phyloP scores from a whole-genome alignment of 306 rosid species.

The Ammopiptanthus mongolicus region DNA sequence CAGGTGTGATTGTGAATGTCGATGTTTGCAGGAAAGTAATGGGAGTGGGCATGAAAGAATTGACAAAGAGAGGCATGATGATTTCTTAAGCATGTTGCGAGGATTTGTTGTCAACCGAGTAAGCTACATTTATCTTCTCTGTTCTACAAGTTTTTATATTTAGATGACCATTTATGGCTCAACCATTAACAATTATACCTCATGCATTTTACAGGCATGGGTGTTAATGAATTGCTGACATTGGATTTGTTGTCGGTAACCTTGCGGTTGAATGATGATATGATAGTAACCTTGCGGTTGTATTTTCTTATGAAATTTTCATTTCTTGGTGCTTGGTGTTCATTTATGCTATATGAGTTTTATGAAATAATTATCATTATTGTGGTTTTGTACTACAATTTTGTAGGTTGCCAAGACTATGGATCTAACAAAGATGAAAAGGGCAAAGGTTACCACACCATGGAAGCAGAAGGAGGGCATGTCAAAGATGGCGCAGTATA shows the following conservation, averaged over 20 bases:
- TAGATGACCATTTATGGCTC: neutral
- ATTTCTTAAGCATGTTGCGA: slow-evolving; percentile 39
- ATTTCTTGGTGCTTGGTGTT: neutral
- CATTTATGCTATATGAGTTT: neutral
- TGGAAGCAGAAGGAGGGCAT: slow-evolving; percentile 69
- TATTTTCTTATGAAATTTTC: too few species aligned
- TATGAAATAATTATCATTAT: neutral
- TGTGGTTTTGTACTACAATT: neutral
- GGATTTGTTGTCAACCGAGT: slow-evolving; percentile 44
- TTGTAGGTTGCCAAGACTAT: slow-evolving; percentile 65
- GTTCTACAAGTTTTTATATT: neutral
- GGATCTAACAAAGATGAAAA: too few species aligned
- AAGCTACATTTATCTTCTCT: neutral
- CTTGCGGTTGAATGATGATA: too few species aligned
- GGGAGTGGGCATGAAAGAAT: slow-evolving; percentile 39
- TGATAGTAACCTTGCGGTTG: too few species aligned
- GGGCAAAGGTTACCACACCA: slow-evolving; percentile 72
- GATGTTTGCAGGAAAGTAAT: slow-evolving; percentile 35
- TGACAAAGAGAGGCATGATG: slow-evolving; percentile 36
- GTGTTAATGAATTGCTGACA: too few species aligned
- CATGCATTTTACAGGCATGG: slow-evolving; percentile 42
- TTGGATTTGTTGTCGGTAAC: too few species aligned
- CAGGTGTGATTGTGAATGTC: neutral
- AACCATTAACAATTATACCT: neutral
- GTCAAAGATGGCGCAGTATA: slow-evolving; percentile 75